phyloP scores from a whole-genome alignment of 2,329 filamentous ascomycete species.

The Colletotrichum agaves region DNA sequence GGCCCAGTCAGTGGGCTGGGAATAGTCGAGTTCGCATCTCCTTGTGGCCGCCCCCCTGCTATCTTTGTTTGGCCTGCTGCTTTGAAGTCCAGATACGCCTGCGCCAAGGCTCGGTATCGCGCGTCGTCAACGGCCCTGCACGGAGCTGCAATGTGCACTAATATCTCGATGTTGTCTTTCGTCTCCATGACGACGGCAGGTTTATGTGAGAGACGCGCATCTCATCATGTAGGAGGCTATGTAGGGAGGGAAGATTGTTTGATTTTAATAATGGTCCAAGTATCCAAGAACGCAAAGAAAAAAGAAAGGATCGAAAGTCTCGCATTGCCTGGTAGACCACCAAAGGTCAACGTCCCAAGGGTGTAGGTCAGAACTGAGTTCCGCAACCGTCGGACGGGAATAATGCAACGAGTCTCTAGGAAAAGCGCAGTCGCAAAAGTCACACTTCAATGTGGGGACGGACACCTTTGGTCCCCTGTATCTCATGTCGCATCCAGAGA shows the following conservation, averaged over 20 bases:
- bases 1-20: slow-evolving; percentile 15
- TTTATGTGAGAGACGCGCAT: slow-evolving; percentile 2
- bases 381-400: not conserved
- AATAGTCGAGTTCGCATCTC: not conserved
- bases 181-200: slow-evolving; percentile 32
- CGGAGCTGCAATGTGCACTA: slow-evolving; percentile 66
- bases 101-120: slow-evolving; percentile 60
- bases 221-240: slow-evolving; percentile 9
- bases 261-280: not conserved
- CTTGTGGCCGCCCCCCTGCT: not conserved
- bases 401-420: not conserved
- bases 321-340: not conserved
- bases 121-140: slow-evolving; percentile 59
- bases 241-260: not conserved
- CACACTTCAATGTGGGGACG: slow-evolving; percentile 27
- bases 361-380: not conserved
- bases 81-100: slow-evolving; percentile 62
- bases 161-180: slow-evolving; percentile 58
- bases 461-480: slow-evolving; percentile 7
- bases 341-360: not conserved
- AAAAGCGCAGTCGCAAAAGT: slow-evolving; percentile 17
- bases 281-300: not conserved
- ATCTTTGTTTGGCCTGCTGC: slow-evolving; percentile 41
- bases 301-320: not conserved
- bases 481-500: slow-evolving; percentile 18